Evolutionary conservation across 768 basidiomycete genomes (phyloP).

Genomic region (Tephrocybe rancida): DNA sequence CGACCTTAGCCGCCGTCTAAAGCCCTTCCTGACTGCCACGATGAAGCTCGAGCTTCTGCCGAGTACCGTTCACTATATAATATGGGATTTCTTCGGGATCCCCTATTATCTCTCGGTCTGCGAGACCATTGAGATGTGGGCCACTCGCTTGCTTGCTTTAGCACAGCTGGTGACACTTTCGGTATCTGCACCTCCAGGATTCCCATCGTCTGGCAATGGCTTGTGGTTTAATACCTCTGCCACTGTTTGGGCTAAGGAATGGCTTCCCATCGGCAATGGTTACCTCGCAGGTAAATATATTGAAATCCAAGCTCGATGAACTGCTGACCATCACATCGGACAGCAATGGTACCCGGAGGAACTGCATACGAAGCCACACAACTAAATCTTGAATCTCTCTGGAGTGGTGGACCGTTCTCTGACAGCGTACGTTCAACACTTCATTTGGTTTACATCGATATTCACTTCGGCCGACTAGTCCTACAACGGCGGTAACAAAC

Average conservation of each 20-base stretch:
- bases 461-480: conserved; percentile 32
- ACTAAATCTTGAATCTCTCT: conserved; percentile 76
- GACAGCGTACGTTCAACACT: conserved; percentile 49
- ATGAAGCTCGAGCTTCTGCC: conserved; percentile 18
- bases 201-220: conserved; percentile 74
- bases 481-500: conserved; percentile 75
- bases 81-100: conserved; percentile 14
- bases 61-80: conserved; percentile 14
- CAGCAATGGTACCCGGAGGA: conserved; percentile 70
- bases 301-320: neutral
- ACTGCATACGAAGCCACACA: conserved; percentile 61
- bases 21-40: conserved; percentile 13
- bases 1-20: neutral
- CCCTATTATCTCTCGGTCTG: conserved; percentile 14
- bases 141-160: conserved; percentile 22
- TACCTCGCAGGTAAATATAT: conserved; percentile 56
- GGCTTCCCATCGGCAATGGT: conserved; percentile 75
- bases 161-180: conserved; percentile 21
- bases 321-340: neutral
- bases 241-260: conserved; percentile 57
- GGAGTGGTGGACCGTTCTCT: conserved; percentile 75
- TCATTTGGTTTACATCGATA: neutral
- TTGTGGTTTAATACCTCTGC: conserved; percentile 68
- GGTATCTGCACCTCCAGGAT: conserved; percentile 40
- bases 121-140: conserved; percentile 24